Conservation (phyloP, 139 green algal species). For the Ostreobium quekettii region DNA sequence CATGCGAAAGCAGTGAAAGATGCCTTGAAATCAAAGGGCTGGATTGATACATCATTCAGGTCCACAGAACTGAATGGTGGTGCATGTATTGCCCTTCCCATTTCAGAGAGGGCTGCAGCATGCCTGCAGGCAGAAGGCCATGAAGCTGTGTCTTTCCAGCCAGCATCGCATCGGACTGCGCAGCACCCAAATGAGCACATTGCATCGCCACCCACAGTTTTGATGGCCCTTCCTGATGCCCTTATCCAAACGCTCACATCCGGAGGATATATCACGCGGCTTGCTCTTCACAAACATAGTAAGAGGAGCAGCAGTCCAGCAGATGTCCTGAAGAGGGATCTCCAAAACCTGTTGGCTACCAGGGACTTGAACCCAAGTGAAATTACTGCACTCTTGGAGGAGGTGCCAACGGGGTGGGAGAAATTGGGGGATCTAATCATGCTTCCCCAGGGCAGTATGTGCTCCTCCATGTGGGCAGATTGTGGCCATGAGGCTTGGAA, state of each 20-base stretch:
- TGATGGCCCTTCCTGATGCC: too few species aligned
- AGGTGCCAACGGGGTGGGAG: constrained; percentile 51
- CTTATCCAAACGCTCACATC: too few species aligned
- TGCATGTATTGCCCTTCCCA: constrained; percentile 11
- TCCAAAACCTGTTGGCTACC: neutral
- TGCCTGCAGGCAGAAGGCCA: too few species aligned
- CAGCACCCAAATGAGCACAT: too few species aligned
- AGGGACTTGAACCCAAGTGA: neutral
- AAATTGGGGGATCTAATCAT: constrained; percentile 53
- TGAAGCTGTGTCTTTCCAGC: too few species aligned
- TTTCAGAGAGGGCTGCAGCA: too few species aligned
- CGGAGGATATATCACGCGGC: too few species aligned
- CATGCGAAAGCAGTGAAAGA: constrained; percentile 51
- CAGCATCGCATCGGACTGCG: too few species aligned
- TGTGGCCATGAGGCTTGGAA: constrained; percentile 21
- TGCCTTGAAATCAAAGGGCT: constrained; percentile 32
- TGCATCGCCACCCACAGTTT: too few species aligned
- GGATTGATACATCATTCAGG: constrained; percentile 29
- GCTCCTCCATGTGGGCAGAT: neutral
- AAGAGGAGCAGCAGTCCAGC: too few species aligned
- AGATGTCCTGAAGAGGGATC: neutral
- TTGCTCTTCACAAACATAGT: too few species aligned
- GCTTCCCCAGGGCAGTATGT: constrained; percentile 29
- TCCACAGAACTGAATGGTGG: neutral
- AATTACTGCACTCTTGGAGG: constrained; percentile 8